Percentiles rank a stretch among this genome's conserved stretches.
Evolutionary conservation across 352 stramenopile genomes (phyloP).

Genomic region (Globisporangium iwayamae): DNA sequence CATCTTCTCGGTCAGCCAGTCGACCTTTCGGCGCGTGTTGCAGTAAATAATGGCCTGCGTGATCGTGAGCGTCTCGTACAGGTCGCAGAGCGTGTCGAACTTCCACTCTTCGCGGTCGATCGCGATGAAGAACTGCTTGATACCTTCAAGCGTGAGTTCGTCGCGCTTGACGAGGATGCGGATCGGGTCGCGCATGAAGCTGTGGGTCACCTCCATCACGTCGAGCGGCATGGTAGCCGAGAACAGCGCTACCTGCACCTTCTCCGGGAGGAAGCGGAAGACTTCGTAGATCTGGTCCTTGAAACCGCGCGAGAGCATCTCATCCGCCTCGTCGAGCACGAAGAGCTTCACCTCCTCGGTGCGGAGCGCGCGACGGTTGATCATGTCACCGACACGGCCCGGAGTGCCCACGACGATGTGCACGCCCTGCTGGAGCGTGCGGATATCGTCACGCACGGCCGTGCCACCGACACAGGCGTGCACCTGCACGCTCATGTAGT

Average conservation of each 20-base stretch:
- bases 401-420: conserved; percentile 99
- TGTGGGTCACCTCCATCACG: conserved; percentile 97
- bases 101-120: conserved; percentile 99
- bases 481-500: conserved; percentile 97
- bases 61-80: conserved; percentile 99
- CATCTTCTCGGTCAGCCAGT: conserved; percentile 99
- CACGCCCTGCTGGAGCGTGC: conserved; percentile 96
- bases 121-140: conserved; percentile 99
- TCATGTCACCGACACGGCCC: conserved; percentile 99
- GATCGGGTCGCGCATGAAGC: conserved; percentile 99
- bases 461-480: conserved; percentile 98
- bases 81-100: conserved; percentile 99
- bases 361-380: conserved; percentile 95
- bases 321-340: conserved; percentile 99
- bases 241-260: conserved; percentile 98
- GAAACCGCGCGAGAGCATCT: conserved; percentile 99
- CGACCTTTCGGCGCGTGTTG: conserved; percentile 99
- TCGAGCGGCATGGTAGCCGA: conserved; percentile 99
- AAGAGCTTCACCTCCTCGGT: conserved; percentile 97
- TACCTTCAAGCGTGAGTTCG: conserved; percentile 99
- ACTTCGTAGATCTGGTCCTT: conserved; percentile 99
- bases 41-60: conserved; percentile 99
- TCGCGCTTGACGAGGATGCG: conserved; percentile 99
- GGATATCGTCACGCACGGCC: conserved; percentile 97
- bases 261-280: conserved; percentile 98